Evolutionary conservation across 495 filamentous ascomycete species (phyloP), one percentile per base, ranked within the genome.

Genomic region (Zalerion maritima): DNA sequence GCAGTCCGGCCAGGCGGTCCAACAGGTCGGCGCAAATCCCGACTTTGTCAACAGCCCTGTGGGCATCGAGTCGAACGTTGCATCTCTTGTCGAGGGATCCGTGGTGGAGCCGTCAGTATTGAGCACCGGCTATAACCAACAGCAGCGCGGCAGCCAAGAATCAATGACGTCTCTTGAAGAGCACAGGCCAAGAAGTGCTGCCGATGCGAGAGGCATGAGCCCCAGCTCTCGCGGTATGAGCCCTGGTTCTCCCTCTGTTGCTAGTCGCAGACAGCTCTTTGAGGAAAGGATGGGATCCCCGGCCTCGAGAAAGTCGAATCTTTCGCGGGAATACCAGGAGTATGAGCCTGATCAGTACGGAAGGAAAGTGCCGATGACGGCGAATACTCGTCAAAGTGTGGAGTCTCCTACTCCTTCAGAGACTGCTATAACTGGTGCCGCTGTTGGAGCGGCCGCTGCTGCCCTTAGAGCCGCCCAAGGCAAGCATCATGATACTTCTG

Each of bases 1-100:
- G 18, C 60, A 71, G 16, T 61, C 73, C 24, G 77, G 71, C 12
- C 77, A 80, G 36, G 67, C 75, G 27, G 71, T 92, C 13, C 67
- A 67, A 24, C 69, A 67, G 2, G 50, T 77, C 15, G 77, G 66
- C 18, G 69, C 74, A 11, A 91, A 83, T 37, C 78, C 83, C 11
- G 62, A 78, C 28, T 79, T 79, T 43, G 64, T 85, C 2, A 73
- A 80, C 28, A 68, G 64, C 4, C 75, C 74, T 3, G 34, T 65
- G n/a, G 77, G 64, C 5, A 75, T 87, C 3, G 83, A 92, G 50
- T 93, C 85, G 18, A 77, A 76, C 14, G 85, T 93, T 19, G 86
- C 85, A 7, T 91, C 83, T 5, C 61, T 94, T 6, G 68, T 83
- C 26, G 80, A 91, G 17, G 82, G 81, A 2, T 89, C 82, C 3